A percentile compares a stretch with the other conserved stretches of the same genome.
These are phyloP conservation scores for Aureobasidium sp. DNA, from an alignment of 2,329 filamentous ascomycete genomes.

Conservation along the genomic window DNA sequence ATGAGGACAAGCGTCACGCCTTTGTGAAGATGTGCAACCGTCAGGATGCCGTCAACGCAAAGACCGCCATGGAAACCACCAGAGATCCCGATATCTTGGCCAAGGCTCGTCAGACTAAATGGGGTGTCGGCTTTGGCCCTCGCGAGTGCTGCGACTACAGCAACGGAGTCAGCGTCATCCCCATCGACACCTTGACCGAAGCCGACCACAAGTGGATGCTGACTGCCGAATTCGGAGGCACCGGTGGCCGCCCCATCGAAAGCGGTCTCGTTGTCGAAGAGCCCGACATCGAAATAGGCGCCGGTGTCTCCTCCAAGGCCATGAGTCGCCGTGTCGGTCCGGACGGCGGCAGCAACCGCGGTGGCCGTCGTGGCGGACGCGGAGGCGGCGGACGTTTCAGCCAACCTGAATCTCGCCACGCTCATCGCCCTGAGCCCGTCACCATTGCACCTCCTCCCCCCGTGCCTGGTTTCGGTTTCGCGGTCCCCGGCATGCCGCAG, in stretches of 20 bases:
- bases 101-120: conserved; percentile 64
- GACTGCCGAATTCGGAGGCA: conserved; percentile 86
- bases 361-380: conserved; percentile 26
- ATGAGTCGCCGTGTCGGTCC: conserved; percentile 30
- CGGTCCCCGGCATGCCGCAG: conserved; percentile 16
- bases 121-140: conserved; percentile 95
- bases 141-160: conserved; percentile 95
- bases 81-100: conserved; percentile 63
- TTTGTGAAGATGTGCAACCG: conserved; percentile 98
- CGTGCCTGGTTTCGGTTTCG: conserved; percentile 32
- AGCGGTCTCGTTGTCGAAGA: conserved; percentile 86
- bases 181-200: conserved; percentile 84
- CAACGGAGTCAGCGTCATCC: conserved; percentile 85
- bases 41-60: conserved; percentile 71
- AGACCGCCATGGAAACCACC: conserved; percentile 86
- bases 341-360: conserved; percentile 21
- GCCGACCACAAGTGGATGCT: conserved; percentile 97
- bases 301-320: conserved; percentile 85
- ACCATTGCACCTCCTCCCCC: conserved; percentile 31
- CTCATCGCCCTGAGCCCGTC: conserved; percentile 27
- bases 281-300: conserved; percentile 96
- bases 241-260: conserved; percentile 72
- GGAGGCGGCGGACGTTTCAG: conserved; percentile 18
- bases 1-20: conserved; percentile 94
- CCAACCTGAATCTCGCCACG: conserved; percentile 12